Base-by-base conservation (phyloP, 768 basidiomycete genomes). In the Trametes elegans region DNA sequence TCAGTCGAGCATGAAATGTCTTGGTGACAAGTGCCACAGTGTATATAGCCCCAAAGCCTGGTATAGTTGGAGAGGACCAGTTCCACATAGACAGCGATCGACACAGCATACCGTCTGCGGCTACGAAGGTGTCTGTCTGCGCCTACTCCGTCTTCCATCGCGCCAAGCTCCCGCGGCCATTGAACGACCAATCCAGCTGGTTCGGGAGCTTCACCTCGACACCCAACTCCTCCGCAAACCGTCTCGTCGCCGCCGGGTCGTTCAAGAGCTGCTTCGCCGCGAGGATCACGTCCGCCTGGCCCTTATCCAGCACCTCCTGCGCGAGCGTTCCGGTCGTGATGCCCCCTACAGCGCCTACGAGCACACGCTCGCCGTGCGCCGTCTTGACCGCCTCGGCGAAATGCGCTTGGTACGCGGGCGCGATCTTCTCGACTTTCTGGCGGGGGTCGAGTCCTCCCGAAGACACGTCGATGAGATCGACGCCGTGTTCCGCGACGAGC, bases 381-480 rank as follows among this genome's bases (percentile, higher is more conserved):
- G 75, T 66, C 61, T 81, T 79, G 46, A 80, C 27, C 4, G 45
- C 45, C 31, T 38, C 53, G 8, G 44, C 21, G 19, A 55, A 48
- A 21, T 39, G 47, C 41, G 57, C 55, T 35, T 61, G 60, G 48
- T 58, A 61, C 4, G 56, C 57, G 7, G 56, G 56, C n/a, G 35
- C 49, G 40, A 5, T 19, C 85, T 83, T 34, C 42, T 48, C 42
- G 42, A 54, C 1, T 80, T 71, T 21, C 71, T 82, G 81, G 24
- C 65, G 61, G 1, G 74, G 63, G 53, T 76, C 70, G 39, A 76
- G 81, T 1, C 89, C 91, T 2, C 83, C 88, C 0, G 78, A 76
- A 3, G 85, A 86, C 31, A 88, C 78, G 61, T 92, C 90, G 45
- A 92, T 68, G 31, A 93, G 73, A 66, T 92, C 90, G 49, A 92